Base-by-base conservation (phyloP, 768 basidiomycete species). In the Melanogaster broomeanus region DNA sequence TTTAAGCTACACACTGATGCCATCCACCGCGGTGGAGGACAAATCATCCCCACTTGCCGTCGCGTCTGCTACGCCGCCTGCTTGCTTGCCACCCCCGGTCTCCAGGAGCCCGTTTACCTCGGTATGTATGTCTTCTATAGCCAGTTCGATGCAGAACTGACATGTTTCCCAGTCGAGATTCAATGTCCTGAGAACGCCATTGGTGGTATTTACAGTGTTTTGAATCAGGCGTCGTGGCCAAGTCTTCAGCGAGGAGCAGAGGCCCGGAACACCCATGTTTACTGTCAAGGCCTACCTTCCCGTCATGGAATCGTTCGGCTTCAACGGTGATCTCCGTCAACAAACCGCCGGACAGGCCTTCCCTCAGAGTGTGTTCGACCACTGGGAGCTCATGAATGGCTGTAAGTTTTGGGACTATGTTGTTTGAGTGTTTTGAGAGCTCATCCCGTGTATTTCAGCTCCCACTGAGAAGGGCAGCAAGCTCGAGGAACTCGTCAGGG, bases 11-110 rank as follows among this genome's bases (percentile, higher is more conserved):
- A 99, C 74, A 80, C 97, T 68, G 96, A 99, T 81, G 95, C 96
- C 58, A 98, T 99, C 70, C 97, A 99, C 75, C 90, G 96, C 79
- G 96, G 97, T 72, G 95, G 95, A 78, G 96, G 96, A 74, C 92
- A 99, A 74, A 82, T 98, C 65, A 98, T 99, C 73, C 96, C 96
- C 50, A 95, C 93, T 34, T 92, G 89, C 74, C 88, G 97, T 75
- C 91, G 97, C 69, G 96, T 87, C 60, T 90, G 88, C 67, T 98
- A 98, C 74, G 96, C 97, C 56, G 93, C 96, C 46, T 90, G 93
- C 72, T 70, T 98, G 60, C 85, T 99, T 61, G 94, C 95, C 54
- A 80, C 80, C 11, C 97, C 97, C 38, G 81, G 82, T 74, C 82
- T 99, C 55, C 96, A 98, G 70, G 97, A 99, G 74, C 97, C 97